Conservation (phyloP, 2,329 filamentous ascomycete genomes). For the Dothideomycetes sp. region DNA sequence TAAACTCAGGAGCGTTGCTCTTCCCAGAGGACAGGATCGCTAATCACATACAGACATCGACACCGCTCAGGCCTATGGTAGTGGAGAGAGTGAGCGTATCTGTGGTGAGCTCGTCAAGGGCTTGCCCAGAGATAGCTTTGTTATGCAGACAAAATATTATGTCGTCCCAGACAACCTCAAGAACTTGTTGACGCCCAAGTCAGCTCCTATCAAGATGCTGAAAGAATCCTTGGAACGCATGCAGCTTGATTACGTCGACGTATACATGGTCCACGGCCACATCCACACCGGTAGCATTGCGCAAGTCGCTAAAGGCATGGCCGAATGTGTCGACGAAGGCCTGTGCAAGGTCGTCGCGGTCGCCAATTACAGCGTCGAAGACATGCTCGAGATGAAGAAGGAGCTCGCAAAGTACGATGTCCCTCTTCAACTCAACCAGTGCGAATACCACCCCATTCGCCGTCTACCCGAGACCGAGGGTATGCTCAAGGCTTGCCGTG, state of each 20-base stretch:
- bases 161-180: conserved; percentile 27
- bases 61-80: conserved; percentile 36
- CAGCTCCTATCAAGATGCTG: conserved; percentile 29
- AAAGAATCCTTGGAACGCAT: conserved; percentile 30
- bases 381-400: conserved; percentile 36
- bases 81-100: conserved; percentile 35
- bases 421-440: conserved; percentile 37
- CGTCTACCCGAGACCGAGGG: conserved; percentile 33
- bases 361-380: conserved; percentile 34
- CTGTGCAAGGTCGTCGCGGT: conserved; percentile 36
- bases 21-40: neutral
- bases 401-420: conserved; percentile 30
- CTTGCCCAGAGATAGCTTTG: conserved; percentile 27
- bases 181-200: conserved; percentile 26
- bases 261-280: conserved; percentile 36
- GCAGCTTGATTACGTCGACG: conserved; percentile 30
- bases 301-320: conserved; percentile 33
- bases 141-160: conserved; percentile 37
- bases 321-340: conserved; percentile 35
- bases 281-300: conserved; percentile 33
- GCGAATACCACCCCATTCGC: conserved; percentile 37
- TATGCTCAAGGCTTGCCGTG: conserved; percentile 32
- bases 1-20: neutral
- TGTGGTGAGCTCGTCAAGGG: conserved; percentile 32
- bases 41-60: conserved; percentile 27